Evolutionary conservation across 2,329 filamentous ascomycete species (phyloP).

Genomic region (Colletotrichum graminicola): DNA sequence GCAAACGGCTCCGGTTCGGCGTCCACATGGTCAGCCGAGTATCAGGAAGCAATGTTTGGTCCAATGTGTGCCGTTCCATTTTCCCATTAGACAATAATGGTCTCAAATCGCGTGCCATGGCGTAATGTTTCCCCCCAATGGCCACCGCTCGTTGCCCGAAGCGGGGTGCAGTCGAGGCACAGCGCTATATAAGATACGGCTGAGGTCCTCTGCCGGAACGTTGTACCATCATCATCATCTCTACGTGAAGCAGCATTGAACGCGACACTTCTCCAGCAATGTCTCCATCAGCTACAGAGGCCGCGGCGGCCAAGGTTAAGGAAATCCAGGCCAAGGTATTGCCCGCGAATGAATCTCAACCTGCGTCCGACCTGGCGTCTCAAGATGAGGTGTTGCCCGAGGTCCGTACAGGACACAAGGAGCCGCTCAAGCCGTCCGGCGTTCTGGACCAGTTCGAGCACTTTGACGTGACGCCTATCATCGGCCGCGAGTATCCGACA

Average conservation of each 20-base stretch:
- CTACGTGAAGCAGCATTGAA: not conserved
- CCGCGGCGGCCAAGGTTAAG: slow-evolving; percentile 13
- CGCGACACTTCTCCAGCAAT: slow-evolving; percentile 2
- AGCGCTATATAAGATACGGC: slow-evolving; percentile 23
- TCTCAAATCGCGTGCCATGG: slow-evolving; percentile 29
- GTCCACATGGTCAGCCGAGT: slow-evolving; percentile 21
- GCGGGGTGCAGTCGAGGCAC: not conserved
- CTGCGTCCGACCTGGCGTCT: not conserved
- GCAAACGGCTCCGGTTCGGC: slow-evolving; percentile 32
- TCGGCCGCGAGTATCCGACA: slow-evolving; percentile 71
- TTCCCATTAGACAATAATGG: slow-evolving; percentile 21
- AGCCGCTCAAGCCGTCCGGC: slow-evolving; percentile 63
- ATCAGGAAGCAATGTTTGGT: slow-evolving; percentile 3
- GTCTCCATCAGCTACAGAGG: slow-evolving; percentile 40
- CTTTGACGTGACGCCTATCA: slow-evolving; percentile 71
- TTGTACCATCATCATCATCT: not conserved
- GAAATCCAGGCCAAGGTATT: slow-evolving; percentile 13
- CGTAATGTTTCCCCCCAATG: slow-evolving; percentile 15
- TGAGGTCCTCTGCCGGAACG: not conserved
- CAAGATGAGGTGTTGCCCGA: slow-evolving; percentile 34
- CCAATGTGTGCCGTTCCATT: not conserved
- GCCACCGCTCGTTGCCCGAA: not conserved
- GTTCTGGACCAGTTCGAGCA: slow-evolving; percentile 64
- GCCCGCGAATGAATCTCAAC: slow-evolving; percentile 20
- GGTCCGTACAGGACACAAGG: slow-evolving; percentile 37